Evolutionary conservation across 176 grass and related monocot species (phyloP), one percentile per base, ranked within the genome.

Genomic region (Ensete glaucum): DNA sequence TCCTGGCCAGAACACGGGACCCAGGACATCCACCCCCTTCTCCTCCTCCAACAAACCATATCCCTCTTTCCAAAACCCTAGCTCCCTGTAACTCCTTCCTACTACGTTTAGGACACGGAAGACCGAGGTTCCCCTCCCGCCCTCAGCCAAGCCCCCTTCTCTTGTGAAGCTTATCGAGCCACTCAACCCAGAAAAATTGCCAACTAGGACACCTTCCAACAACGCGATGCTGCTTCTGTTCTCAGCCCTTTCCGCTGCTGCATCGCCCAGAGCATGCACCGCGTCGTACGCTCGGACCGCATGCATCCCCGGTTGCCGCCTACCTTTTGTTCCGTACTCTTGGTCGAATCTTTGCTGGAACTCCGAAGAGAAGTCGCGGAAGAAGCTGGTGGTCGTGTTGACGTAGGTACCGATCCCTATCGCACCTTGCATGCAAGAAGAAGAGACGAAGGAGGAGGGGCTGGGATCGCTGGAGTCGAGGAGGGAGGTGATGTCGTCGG

Each of bases 271-370:
- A 9, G 27, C 71, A 53, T 62, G 72, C 8, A 85, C 14, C 21
- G 67, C 73, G 73, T 85, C 83, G 58, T 81, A 85, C 53, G 83
- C 73, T 50, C 66, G 73, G 62, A 77, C 21, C 1, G 83, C 83
- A 34, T 16, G 67, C 9, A 63, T 21, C 53, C 77, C 72, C 10
- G 83, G 83, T 15, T 76, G 13, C 34, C n/a, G 13, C 34, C n/a
- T 15, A n/a, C 56, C 54, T 52, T 49, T 53, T 1, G 23, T 73
- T 53, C 55, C 54, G 23, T 76, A 73, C 50, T 76, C 62, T 48
- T 9, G 67, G 16, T 60, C 26, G 51, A 64, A 73, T 49, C 9
- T 51, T 55, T 21, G 53, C 9, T 50, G 67, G 17, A 85, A 85
- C 9, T 77, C 62, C 8, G 49, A 43, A 51, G 54, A 19, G 64